These are phyloP conservation scores for Fonsecaea nubica DNA, from an alignment of 2,329 filamentous ascomycete genomes.

Conservation along the genomic window DNA sequence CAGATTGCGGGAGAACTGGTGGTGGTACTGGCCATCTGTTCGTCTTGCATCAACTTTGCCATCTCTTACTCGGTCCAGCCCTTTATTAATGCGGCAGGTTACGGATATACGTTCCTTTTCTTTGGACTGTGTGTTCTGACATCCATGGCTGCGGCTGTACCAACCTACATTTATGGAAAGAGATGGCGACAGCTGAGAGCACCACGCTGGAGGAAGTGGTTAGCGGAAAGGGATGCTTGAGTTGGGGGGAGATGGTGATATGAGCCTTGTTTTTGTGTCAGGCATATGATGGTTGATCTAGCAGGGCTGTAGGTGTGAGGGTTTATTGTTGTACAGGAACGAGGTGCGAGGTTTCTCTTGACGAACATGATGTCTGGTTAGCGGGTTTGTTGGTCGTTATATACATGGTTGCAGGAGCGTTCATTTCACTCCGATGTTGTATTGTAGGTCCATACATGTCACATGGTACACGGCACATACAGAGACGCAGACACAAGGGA, in stretches of 20 bases:
- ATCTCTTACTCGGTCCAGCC: slow-evolving; percentile 51
- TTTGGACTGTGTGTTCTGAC: slow-evolving; percentile 23
- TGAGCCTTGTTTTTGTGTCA: neutral
- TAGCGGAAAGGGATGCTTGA: slow-evolving; percentile 22
- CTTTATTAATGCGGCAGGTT: slow-evolving; percentile 44
- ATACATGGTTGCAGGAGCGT: too few relatives aligned
- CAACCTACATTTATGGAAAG: slow-evolving; percentile 25
- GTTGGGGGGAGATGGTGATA: neutral
- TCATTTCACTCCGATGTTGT: too few relatives aligned
- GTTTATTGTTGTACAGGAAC: neutral
- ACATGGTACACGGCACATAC: too few relatives aligned
- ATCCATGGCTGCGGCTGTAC: slow-evolving; percentile 24
- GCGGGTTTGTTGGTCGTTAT: too few relatives aligned
- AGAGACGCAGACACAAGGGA: too few relatives aligned
- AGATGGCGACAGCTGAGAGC: slow-evolving; percentile 23
- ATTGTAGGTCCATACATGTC: too few relatives aligned
- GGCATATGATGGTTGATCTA: neutral
- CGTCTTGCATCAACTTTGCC: slow-evolving; percentile 42
- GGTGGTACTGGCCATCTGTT: slow-evolving; percentile 48
- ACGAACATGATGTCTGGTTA: too few relatives aligned
- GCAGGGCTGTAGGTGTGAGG: neutral
- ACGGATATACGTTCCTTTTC: slow-evolving; percentile 25
- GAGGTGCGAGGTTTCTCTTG: too few relatives aligned
- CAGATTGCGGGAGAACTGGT: slow-evolving; percentile 49
- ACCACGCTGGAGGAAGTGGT: slow-evolving; percentile 21